Evolutionary conservation across 2,329 filamentous ascomycete genomes (phyloP).

Genomic region (Ustilaginoidea virens): DNA sequence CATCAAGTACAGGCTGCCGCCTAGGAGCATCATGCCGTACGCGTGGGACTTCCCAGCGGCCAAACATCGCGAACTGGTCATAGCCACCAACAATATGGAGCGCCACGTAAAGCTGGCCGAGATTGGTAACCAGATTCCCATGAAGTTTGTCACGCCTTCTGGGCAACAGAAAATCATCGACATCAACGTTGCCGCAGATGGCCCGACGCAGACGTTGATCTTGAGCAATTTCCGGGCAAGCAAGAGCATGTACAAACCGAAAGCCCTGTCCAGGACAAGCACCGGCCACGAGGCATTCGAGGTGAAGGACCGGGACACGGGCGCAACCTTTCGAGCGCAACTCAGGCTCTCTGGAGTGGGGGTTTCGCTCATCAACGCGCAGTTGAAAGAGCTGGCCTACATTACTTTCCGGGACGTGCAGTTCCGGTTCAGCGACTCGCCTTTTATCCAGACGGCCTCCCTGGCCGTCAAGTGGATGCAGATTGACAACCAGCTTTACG

Average conservation of each 20-base stretch:
- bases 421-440: constrained; percentile 84
- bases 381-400: constrained; percentile 84
- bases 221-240: constrained; percentile 87
- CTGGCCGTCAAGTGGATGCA: constrained; percentile 96
- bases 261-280: constrained; percentile 32
- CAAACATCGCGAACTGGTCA: constrained; percentile 87
- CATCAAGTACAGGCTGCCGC: constrained; percentile 79
- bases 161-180: constrained; percentile 80
- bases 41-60: constrained; percentile 98
- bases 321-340: constrained; percentile 78
- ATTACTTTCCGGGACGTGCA: constrained; percentile 84
- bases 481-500: constrained; percentile 96
- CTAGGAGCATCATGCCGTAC: constrained; percentile 97
- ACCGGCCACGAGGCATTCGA: constrained; percentile 54
- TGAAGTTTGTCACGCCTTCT: constrained; percentile 62
- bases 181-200: constrained; percentile 88
- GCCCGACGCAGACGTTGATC: constrained; percentile 87
- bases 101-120: constrained; percentile 89
- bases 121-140: constrained; percentile 88
- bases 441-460: constrained; percentile 80
- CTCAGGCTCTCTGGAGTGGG: constrained; percentile 81
- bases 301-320: constrained; percentile 80
- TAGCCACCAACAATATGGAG: constrained; percentile 40
- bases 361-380: constrained; percentile 82
- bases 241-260: constrained; percentile 71